phyloP scores from a whole-genome alignment of 2,329 filamentous ascomycete species.

The Dothideomycetes sp. region DNA sequence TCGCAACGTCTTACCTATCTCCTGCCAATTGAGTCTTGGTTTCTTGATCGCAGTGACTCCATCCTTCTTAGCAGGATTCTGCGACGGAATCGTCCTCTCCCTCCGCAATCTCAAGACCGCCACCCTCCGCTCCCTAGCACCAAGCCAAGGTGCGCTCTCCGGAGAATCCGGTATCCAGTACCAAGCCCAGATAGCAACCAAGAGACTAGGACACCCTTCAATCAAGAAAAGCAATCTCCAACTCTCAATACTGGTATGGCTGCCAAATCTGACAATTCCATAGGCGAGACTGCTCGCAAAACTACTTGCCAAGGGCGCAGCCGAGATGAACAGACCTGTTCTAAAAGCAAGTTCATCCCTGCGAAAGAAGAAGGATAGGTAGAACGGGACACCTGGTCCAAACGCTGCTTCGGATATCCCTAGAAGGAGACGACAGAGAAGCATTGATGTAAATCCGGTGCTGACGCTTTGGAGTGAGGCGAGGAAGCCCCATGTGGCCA shows the following conservation, averaged over 20 bases:
- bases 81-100: constrained; percentile 31
- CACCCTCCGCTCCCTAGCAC: constrained; percentile 46
- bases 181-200: constrained; percentile 68
- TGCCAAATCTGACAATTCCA: constrained; percentile 62
- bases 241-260: constrained; percentile 59
- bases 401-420: constrained; percentile 55
- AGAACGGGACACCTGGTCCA: constrained; percentile 54
- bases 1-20: constrained; percentile 49
- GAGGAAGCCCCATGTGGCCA: constrained; percentile 69
- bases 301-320: constrained; percentile 50
- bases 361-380: constrained; percentile 54
- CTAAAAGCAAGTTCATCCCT: constrained; percentile 70
- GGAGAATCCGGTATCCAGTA: constrained; percentile 62
- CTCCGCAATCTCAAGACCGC: constrained; percentile 57
- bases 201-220: constrained; percentile 74
- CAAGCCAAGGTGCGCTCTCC: constrained; percentile 34
- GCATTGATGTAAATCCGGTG: constrained; percentile 42
- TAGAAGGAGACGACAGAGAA: constrained; percentile 52
- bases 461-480: constrained; percentile 59
- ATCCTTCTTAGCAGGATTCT: constrained; percentile 18
- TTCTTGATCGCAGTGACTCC: not conserved
- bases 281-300: constrained; percentile 74
- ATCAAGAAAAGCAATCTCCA: constrained; percentile 81
- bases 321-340: constrained; percentile 79
- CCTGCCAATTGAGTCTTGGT: constrained; percentile 42